These are phyloP conservation scores for Colletotrichum sp. DNA, from an alignment of 2,329 filamentous ascomycete genomes.

Conservation along the genomic window DNA sequence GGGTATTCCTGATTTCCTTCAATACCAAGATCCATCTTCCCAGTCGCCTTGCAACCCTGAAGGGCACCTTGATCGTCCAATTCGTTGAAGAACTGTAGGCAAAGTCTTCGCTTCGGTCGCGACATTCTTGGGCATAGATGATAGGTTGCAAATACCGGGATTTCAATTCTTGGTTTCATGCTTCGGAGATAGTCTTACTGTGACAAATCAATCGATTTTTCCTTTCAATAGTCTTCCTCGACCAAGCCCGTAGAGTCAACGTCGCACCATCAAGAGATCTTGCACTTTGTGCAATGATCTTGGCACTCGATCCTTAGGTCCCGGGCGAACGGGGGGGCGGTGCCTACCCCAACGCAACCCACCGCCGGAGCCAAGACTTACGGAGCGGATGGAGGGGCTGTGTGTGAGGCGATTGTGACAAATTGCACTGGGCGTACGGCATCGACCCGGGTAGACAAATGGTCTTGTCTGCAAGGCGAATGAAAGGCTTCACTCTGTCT, in stretches of 20 bases:
- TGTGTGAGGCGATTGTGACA: neutral
- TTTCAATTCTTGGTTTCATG: neutral
- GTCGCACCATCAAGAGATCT: neutral
- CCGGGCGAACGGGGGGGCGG: neutral
- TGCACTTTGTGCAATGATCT: neutral
- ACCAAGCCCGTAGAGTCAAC: neutral
- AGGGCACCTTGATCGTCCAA: neutral
- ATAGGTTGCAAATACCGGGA: neutral
- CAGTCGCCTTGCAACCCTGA: neutral
- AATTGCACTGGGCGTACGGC: neutral
- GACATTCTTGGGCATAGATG: neutral
- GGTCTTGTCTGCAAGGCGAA: neutral
- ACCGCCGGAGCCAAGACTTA: neutral
- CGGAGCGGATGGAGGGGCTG: neutral
- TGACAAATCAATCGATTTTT: neutral
- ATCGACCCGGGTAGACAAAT: neutral
- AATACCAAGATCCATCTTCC: neutral
- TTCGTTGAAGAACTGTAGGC: neutral
- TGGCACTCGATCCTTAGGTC: neutral
- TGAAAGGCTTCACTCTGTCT: neutral
- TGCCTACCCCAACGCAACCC: neutral
- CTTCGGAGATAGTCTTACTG: neutral
- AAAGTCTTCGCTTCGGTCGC: neutral
- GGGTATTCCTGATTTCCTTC: neutral
- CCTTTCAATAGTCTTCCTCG: neutral